Base-by-base conservation (phyloP, 495 filamentous ascomycete species). In the Annulohypoxylon bovei region DNA sequence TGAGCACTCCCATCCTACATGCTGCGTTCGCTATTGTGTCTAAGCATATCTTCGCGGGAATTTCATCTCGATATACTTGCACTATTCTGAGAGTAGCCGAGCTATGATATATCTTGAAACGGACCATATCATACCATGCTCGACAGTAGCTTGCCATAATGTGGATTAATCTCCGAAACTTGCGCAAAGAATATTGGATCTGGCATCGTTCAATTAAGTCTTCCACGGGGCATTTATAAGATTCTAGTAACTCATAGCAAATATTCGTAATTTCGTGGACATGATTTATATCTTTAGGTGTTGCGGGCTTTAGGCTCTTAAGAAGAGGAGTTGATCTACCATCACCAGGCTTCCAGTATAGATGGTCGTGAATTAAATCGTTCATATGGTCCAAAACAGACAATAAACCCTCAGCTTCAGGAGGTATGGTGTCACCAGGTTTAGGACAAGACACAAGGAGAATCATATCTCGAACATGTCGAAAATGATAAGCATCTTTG, bases 101-200 rank as follows among this genome's bases (percentile, higher is more conserved):
- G 1, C 3, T 20, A 33, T 40, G 27, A 9, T 55, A 0, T 0
- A 0, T 6, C 40, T 61, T 60, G 39, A 65, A 65, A 11, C 20
- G 22, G 4, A 50, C 54, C 1, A 70, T 60, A 40, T 70, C 61
- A 46, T 56, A 61, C 67, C 67, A 70, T 0, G 67, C 61, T 25
- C 47, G 54, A 20, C 22, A 20, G 47, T 70, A 70, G 1, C 35
- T 49, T 16, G 67, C 55, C 3, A 65, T 22, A 0, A 6, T 49
- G 14, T 65, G 60, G 0, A 70, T 61, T 0, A 65, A 16, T 1
- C 16, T 12, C 14, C 8, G 35, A 16, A 65, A 4, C 20, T 44
- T 28, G 1, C 50, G 11, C 4, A 37, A 37, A 6, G 9, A 2
- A n/a, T n/a, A 9, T 11, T 37, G 2, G 2, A 11, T 30, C 12